Evolutionary conservation across 2,329 filamentous ascomycete genomes (phyloP).

Genomic region (Pyrenochaeta sp.): DNA sequence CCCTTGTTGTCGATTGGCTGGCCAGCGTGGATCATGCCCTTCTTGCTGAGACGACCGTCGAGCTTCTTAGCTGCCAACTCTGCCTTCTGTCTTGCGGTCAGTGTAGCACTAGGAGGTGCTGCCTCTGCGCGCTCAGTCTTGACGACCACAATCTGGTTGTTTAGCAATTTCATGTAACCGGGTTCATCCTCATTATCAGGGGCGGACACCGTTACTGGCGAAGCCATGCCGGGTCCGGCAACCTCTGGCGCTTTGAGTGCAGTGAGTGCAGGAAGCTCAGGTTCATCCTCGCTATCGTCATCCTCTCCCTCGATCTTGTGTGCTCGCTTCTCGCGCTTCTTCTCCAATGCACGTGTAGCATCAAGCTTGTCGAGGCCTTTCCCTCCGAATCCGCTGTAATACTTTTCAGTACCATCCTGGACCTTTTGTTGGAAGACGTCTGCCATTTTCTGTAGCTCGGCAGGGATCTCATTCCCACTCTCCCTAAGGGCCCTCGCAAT

Average conservation of each 20-base stretch:
- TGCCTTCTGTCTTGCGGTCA: slow-evolving; percentile 73
- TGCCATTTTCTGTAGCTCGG: slow-evolving; percentile 67
- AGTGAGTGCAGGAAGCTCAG: slow-evolving; percentile 60
- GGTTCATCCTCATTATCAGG: slow-evolving; percentile 32
- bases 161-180: slow-evolving; percentile 53
- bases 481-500: slow-evolving; percentile 92
- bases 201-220: slow-evolving; percentile 23
- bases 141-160: slow-evolving; percentile 76
- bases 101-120: slow-evolving; percentile 64
- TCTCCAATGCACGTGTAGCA: slow-evolving; percentile 86
- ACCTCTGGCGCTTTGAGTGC: slow-evolving; percentile 65
- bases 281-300: slow-evolving; percentile 82
- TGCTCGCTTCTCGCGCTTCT: slow-evolving; percentile 74
- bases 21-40: slow-evolving; percentile 86
- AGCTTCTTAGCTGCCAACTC: slow-evolving; percentile 91
- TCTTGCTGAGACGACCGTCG: slow-evolving; percentile 86
- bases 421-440: slow-evolving; percentile 85
- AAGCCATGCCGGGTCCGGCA: slow-evolving; percentile 46
- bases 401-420: slow-evolving; percentile 89
- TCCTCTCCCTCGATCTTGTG: slow-evolving; percentile 91
- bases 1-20: slow-evolving; percentile 99
- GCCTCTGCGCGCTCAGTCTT: slow-evolving; percentile 67
- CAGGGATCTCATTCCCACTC: slow-evolving; percentile 83
- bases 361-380: slow-evolving; percentile 93
- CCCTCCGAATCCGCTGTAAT: slow-evolving; percentile 85